phyloP scores from a whole-genome alignment of 2,329 filamentous ascomycete genomes.

The Xylaria sp. region DNA sequence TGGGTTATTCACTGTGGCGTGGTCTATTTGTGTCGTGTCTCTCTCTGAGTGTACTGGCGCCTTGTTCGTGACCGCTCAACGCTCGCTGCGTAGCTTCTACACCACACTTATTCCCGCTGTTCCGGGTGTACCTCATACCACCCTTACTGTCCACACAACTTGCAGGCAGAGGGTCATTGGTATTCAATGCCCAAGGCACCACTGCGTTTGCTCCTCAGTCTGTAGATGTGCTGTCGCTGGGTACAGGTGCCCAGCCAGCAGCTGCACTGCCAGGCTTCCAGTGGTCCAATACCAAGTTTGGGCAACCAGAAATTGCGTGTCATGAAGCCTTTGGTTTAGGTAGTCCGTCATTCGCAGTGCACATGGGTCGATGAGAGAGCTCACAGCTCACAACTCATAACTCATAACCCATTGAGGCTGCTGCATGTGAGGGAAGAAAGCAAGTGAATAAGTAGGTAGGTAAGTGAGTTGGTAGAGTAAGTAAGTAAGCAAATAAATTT shows the following conservation, averaged over 20 bases:
- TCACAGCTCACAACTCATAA: not conserved
- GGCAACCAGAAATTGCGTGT: slow-evolving; percentile 24
- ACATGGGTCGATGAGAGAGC: not conserved
- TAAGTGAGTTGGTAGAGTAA: not conserved
- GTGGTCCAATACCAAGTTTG: slow-evolving; percentile 10
- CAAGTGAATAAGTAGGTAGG: not conserved
- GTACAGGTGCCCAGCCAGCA: slow-evolving; percentile 10
- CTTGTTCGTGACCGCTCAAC: slow-evolving; percentile 9
- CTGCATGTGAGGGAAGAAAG: not conserved
- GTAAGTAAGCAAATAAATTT: no score
- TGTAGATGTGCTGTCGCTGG: slow-evolving; percentile 5
- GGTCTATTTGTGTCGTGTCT: not conserved
- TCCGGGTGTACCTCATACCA: not conserved
- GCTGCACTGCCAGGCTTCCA: slow-evolving; percentile 6
- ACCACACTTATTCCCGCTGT: not conserved
- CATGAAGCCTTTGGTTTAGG: slow-evolving; percentile 22
- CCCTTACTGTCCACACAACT: not conserved
- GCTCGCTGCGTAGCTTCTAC: not conserved
- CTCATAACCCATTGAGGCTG: not conserved
- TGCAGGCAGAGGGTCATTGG: not conserved
- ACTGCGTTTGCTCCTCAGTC: slow-evolving; percentile 6
- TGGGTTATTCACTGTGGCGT: not conserved
- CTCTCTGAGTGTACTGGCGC: not conserved
- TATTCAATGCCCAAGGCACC: slow-evolving; percentile 26
- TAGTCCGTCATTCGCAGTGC: not conserved